phyloP scores from a whole-genome alignment of 805 yeast genomes.

The Metschnikowia cubensis region DNA sequence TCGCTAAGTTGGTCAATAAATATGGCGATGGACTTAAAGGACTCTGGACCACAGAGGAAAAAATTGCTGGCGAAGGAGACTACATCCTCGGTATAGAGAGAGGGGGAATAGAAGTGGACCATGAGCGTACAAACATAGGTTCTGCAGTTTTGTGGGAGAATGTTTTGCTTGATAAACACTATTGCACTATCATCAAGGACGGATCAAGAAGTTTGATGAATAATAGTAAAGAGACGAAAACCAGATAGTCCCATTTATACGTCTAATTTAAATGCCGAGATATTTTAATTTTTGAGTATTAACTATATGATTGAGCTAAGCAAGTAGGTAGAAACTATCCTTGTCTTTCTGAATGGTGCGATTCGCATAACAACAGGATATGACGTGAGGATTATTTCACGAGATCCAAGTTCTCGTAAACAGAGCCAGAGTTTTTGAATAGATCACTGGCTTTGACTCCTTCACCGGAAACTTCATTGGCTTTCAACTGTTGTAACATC shows the following conservation, averaged over 20 bases:
- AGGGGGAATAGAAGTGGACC: constrained; percentile 43
- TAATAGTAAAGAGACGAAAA: constrained; percentile 25
- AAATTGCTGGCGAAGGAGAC: constrained; percentile 70
- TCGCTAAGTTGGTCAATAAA: constrained; percentile 69
- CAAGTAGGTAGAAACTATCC: background rate
- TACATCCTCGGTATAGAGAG: constrained; percentile 55
- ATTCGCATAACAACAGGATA: background rate
- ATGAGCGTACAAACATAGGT: constrained; percentile 76
- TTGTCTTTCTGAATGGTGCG: background rate
- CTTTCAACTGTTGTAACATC: constrained; percentile 44
- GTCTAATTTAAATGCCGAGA: background rate
- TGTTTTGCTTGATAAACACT: constrained; percentile 73
- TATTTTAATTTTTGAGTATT: background rate
- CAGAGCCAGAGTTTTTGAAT: constrained; percentile 38
- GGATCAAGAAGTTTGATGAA: constrained; percentile 48
- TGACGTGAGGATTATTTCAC: constrained; percentile 16
- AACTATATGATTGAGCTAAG: background rate
- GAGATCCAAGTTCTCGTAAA: constrained; percentile 43
- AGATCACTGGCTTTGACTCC: constrained; percentile 43
- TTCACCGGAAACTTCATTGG: constrained; percentile 36
- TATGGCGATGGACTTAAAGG: constrained; percentile 68
- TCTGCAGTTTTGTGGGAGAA: constrained; percentile 92
- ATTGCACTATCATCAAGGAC: constrained; percentile 73
- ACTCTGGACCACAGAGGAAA: constrained; percentile 82
- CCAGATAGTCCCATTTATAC: background rate